Evolutionary conservation across 345 rosid species (phyloP).

Genomic region (Pseudoturritis turrita): DNA sequence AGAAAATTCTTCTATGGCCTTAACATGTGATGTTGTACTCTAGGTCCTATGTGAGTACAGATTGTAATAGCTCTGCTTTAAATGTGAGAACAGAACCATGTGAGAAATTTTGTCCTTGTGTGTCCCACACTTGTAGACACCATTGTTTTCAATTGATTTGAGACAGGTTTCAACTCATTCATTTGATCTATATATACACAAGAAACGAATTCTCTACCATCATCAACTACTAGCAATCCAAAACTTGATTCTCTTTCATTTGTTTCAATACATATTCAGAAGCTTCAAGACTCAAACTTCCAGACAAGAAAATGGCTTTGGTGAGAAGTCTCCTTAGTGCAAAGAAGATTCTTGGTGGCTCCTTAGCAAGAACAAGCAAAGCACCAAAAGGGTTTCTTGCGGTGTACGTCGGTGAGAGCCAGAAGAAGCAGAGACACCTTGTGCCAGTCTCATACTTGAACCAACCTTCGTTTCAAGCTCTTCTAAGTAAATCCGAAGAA

Average conservation of each 20-base stretch:
- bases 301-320: conserved; percentile 5
- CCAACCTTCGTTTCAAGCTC: conserved; percentile 38
- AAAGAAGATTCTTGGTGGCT: conserved; percentile 9
- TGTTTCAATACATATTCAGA: not conserved
- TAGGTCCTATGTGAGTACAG: not conserved
- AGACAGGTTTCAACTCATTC: not conserved
- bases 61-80: not conserved
- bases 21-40: conserved; percentile 15
- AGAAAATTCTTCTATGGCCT: not conserved
- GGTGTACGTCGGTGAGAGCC: conserved; percentile 41
- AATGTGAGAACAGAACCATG: conserved; percentile 7
- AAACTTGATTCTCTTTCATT: not conserved
- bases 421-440: conserved; percentile 35
- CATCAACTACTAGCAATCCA: conserved; percentile 14
- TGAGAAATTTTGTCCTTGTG: not conserved
- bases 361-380: conserved; percentile 3
- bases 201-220: not conserved
- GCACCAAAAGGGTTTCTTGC: conserved; percentile 30
- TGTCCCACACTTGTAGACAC: conserved; percentile 13
- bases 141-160: not conserved
- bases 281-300: not conserved
- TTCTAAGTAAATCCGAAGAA: conserved; percentile 28
- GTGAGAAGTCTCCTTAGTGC: conserved; percentile 4
- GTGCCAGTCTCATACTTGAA: conserved; percentile 42
- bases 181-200: not conserved